Conservation (phyloP, 177 flowering plant genomes). For the Vitis hybrid region DNA sequence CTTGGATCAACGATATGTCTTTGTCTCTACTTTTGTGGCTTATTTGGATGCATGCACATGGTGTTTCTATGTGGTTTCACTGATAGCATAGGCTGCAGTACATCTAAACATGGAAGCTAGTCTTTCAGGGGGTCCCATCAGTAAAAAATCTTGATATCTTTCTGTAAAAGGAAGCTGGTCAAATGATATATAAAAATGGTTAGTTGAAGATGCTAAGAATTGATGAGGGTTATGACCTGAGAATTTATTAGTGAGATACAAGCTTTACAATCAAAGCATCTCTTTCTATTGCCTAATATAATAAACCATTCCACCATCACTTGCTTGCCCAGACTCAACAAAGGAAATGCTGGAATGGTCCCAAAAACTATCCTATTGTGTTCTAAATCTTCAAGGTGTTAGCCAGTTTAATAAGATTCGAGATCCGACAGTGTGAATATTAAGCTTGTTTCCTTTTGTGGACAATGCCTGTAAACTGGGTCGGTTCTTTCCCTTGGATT, state of each 20-base stretch:
- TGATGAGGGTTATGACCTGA: conserved; percentile 16
- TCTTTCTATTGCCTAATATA: background rate
- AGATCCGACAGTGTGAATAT: no score
- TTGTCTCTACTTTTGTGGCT: conserved; percentile 8
- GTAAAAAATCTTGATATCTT: conserved; percentile 8
- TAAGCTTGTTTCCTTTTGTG: background rate
- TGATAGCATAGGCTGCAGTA: conserved; percentile 3
- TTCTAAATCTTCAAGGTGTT: conserved; percentile 5
- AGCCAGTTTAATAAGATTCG: background rate
- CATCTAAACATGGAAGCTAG: conserved; percentile 9
- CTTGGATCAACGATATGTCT: conserved; percentile 19
- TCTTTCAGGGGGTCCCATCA: background rate
- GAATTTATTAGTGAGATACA: background rate
- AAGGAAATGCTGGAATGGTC: conserved; percentile 4
- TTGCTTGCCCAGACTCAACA: conserved; percentile 3
- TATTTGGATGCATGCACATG: conserved; percentile 16
- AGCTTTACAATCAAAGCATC: conserved; percentile 14
- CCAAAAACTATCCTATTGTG: background rate
- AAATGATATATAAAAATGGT: conserved; percentile 4
- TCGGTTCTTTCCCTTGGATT: no score
- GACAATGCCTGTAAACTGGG: background rate
- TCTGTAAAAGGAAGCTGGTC: conserved; percentile 15
- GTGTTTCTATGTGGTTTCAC: conserved; percentile 12
- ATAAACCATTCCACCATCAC: background rate
- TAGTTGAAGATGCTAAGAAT: conserved; percentile 14